A percentile compares a stretch with the other conserved stretches of the same genome.
Conservation (phyloP, 129 eudicot genomes). For the Rutidosis leptorrhynchoides region DNA sequence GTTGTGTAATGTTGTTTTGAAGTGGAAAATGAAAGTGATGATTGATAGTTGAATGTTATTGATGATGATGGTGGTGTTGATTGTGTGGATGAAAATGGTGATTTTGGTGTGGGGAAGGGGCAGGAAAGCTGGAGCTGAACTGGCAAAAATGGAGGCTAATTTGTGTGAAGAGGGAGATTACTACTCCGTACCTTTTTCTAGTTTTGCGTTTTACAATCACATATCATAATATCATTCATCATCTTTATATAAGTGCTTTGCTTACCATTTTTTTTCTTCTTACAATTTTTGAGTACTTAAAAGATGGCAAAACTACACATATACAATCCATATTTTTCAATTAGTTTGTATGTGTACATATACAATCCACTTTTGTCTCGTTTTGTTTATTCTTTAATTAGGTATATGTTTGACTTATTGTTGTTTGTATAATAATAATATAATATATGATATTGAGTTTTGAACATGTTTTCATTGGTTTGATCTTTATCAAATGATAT, state of each 20-base stretch:
- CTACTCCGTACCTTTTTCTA: background rate
- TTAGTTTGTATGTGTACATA: no score
- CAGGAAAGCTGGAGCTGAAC: constrained; percentile 33
- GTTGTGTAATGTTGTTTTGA: background rate
- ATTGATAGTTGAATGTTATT: background rate
- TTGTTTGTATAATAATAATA: no score
- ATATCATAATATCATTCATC: background rate
- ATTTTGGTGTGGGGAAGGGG: constrained; percentile 31
- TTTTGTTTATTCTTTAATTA: no score
- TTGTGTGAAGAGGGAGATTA: constrained; percentile 28
- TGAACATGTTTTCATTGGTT: no score
- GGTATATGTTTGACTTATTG: no score
- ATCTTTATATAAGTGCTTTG: background rate
- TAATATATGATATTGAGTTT: no score
- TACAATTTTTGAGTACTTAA: no score
- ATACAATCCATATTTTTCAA: no score
- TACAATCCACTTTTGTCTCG: no score
- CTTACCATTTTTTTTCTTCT: background rate
- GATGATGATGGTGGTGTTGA: constrained; percentile 16
- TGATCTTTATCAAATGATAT: no score
- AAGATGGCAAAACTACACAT: no score
- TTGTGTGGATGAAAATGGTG: constrained; percentile 31
- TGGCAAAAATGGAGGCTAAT: constrained; percentile 30
- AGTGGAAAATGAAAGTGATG: constrained; percentile 10
- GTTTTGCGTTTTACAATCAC: background rate